These are phyloP conservation scores for Orbilia brochopaga DNA, from an alignment of 2,329 filamentous ascomycete species.

Conservation along the genomic window DNA sequence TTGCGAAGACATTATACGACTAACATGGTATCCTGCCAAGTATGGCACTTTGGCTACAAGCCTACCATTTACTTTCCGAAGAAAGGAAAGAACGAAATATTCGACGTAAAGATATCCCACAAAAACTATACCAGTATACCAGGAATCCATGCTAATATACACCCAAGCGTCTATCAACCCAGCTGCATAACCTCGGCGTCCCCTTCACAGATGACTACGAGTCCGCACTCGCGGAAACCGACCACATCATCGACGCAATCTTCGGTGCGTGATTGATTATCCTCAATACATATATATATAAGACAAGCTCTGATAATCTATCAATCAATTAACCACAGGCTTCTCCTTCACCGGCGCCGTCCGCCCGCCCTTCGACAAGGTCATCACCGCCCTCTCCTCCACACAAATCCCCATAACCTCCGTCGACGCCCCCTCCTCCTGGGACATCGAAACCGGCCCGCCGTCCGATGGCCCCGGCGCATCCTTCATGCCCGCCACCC, in stretches of 20 bases:
- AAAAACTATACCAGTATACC: not conserved
- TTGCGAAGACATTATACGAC: too few relatives aligned
- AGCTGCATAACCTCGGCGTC: slow-evolving; percentile 80
- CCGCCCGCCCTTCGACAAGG: slow-evolving; percentile 84
- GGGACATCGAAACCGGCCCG: slow-evolving; percentile 88
- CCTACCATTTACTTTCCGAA: slow-evolving; percentile 94
- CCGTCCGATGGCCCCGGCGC: slow-evolving; percentile 76
- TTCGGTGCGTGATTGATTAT: slow-evolving; percentile 68
- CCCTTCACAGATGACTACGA: slow-evolving; percentile 84
- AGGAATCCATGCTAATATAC: not conserved
- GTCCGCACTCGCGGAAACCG: slow-evolving; percentile 68
- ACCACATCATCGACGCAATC: slow-evolving; percentile 89
- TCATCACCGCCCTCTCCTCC: slow-evolving; percentile 77
- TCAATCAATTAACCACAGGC: slow-evolving; percentile 60
- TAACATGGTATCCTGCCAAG: slow-evolving; percentile 5
- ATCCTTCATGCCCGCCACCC: slow-evolving; percentile 76
- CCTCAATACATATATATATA: too few relatives aligned
- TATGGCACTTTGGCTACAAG: slow-evolving; percentile 83
- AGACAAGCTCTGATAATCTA: slow-evolving; percentile 45
- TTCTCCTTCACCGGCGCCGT: slow-evolving; percentile 94
- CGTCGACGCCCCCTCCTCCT: slow-evolving; percentile 91
- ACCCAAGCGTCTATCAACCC: slow-evolving; percentile 75
- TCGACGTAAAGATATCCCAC: slow-evolving; percentile 67
- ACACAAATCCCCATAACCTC: slow-evolving; percentile 79
- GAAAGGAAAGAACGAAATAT: slow-evolving; percentile 85